A percentile compares a stretch with the other conserved stretches of the same genome.
These are phyloP conservation scores for Penicillium crustosum DNA, from an alignment of 2,329 filamentous ascomycete genomes.

Conservation along the genomic window DNA sequence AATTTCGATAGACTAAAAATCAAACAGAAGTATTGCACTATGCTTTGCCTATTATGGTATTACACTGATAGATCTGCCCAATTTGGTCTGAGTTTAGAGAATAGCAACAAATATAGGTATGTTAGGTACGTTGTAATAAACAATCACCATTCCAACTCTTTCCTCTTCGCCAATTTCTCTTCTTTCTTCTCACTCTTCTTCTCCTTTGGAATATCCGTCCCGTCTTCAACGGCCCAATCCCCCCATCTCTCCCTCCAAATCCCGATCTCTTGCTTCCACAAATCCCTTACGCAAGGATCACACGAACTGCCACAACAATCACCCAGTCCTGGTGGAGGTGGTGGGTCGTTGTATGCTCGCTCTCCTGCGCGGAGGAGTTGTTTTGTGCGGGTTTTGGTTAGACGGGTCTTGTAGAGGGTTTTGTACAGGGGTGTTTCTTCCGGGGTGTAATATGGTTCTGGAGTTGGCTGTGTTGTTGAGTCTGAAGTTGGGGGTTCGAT, in stretches of 20 bases:
- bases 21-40: too few species aligned
- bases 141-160: slow-evolving; percentile 22
- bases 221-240: slow-evolving; percentile 12
- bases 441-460: slow-evolving; percentile 27
- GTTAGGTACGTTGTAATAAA: too few species aligned
- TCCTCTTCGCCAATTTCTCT: slow-evolving; percentile 5
- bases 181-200: neutral
- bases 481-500: neutral
- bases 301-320: slow-evolving; percentile 40
- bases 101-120: too few species aligned
- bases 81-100: too few species aligned
- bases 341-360: slow-evolving; percentile 32
- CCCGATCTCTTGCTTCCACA: slow-evolving; percentile 36
- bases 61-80: too few species aligned
- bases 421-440: slow-evolving; percentile 30
- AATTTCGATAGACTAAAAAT: neutral
- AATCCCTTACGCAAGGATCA: slow-evolving; percentile 38
- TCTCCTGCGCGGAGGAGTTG: slow-evolving; percentile 35
- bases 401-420: slow-evolving; percentile 28
- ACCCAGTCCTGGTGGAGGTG: slow-evolving; percentile 34
- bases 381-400: slow-evolving; percentile 33
- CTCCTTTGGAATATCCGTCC: neutral
- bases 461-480: neutral
- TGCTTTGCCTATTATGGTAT: too few species aligned
- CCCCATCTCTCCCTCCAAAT: slow-evolving; percentile 39